Percentiles rank a stretch among this genome's conserved stretches.
Conservation (phyloP, 108 stramenopile genomes). For the Nitzschia sp. region DNA sequence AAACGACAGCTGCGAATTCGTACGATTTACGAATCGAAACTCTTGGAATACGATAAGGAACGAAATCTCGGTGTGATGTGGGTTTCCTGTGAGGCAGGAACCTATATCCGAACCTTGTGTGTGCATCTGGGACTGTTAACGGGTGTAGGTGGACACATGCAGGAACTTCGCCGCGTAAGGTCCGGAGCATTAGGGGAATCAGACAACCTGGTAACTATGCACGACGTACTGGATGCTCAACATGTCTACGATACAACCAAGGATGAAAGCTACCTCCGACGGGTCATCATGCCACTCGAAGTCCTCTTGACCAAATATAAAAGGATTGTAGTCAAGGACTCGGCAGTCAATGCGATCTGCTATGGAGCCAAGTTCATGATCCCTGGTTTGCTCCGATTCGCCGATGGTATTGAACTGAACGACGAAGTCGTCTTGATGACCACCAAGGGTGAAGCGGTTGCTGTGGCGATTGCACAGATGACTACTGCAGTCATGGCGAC, state of each 20-base stretch:
- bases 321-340: conserved; percentile 99
- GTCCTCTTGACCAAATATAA: conserved; percentile 95
- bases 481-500: conserved; percentile 99
- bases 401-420: conserved; percentile 95
- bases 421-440: conserved; percentile 99
- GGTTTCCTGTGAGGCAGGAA: conserved; percentile 98
- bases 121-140: conserved; percentile 97
- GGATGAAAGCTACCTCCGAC: conserved; percentile 98
- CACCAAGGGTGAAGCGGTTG: conserved; percentile 99
- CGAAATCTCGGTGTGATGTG: conserved; percentile 96
- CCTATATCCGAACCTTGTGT: conserved; percentile 99
- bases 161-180: conserved; percentile 96
- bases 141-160: conserved; percentile 99
- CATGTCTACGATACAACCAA: conserved; percentile 97
- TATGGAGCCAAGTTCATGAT: conserved; percentile 99
- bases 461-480: conserved; percentile 99
- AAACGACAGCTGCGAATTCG: conserved; percentile 99
- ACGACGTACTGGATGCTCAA: conserved; percentile 99
- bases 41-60: conserved; percentile 96
- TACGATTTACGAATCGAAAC: conserved; percentile 95
- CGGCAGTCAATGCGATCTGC: conserved; percentile 99
- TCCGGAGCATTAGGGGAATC: conserved; percentile 92
- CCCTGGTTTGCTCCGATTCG: conserved; percentile 97
- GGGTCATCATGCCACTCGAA: conserved; percentile 98
- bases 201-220: conserved; percentile 97